A percentile compares a stretch with the other conserved stretches of the same genome.
Evolutionary conservation across 495 filamentous ascomycete genomes (phyloP).

Genomic region (Aspergillus affinis): DNA sequence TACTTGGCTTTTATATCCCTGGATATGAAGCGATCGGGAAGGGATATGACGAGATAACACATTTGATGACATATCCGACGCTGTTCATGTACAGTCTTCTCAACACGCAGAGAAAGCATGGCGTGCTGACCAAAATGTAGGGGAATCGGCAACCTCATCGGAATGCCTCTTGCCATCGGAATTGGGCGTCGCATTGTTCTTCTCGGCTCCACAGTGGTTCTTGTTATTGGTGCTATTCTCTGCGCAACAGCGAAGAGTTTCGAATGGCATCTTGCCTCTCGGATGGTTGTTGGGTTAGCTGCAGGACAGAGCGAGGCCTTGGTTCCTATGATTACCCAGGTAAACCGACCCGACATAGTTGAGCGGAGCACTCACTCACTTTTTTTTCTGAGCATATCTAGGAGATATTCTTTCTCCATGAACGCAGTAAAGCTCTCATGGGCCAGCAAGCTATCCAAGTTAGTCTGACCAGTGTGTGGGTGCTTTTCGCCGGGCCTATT

Average conservation of each 20-base stretch:
- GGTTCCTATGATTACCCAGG: conserved; percentile 41
- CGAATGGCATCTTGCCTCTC: conserved; percentile 29
- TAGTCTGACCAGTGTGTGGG: conserved; percentile 27
- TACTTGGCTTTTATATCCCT: conserved; percentile 27
- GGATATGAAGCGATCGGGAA: conserved; percentile 22
- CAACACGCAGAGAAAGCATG: neutral
- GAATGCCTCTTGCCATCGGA: conserved; percentile 41
- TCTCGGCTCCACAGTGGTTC: conserved; percentile 27
- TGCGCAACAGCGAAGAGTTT: conserved; percentile 22
- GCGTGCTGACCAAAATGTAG: conserved; percentile 3
- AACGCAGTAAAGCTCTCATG: conserved; percentile 35
- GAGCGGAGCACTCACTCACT: too few species aligned
- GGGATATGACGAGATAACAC: conserved; percentile 25
- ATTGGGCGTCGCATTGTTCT: conserved; percentile 40
- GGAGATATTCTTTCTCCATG: conserved; percentile 40
- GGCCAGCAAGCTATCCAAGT: conserved; percentile 31
- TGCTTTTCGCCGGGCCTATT: conserved; percentile 36
- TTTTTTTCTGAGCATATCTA: neutral
- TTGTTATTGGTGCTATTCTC: conserved; percentile 25
- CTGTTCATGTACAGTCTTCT: conserved; percentile 24
- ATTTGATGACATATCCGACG: conserved; percentile 36
- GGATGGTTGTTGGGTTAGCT: conserved; percentile 32
- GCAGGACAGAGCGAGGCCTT: conserved; percentile 36
- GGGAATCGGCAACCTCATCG: conserved; percentile 42
- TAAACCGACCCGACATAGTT: neutral